Evolutionary conservation across 352 stramenopile species (phyloP).

Genomic region (Pythium pyrilobum): DNA sequence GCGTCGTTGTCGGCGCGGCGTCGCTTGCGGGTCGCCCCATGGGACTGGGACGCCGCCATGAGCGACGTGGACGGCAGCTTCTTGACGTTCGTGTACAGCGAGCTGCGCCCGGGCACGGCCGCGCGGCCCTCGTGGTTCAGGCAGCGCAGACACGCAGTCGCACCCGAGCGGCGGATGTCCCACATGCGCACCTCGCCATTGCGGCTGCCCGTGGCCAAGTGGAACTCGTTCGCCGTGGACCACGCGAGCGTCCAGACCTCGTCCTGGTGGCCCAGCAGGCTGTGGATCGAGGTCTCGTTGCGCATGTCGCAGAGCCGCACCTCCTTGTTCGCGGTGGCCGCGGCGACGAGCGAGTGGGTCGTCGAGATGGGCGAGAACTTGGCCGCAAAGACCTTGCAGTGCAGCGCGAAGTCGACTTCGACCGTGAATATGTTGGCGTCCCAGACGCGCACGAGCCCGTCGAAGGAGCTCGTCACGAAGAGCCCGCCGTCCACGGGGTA

Average conservation of each 20-base stretch:
- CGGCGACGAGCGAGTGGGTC: conserved; percentile 64
- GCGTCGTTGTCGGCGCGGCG: conserved; percentile 6
- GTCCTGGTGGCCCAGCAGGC: conserved; percentile 69
- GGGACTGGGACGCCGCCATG: conserved; percentile 4
- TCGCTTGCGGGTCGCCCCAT: conserved; percentile 7
- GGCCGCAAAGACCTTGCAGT: conserved; percentile 52
- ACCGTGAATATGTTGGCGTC: conserved; percentile 67
- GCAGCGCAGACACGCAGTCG: conserved; percentile 76
- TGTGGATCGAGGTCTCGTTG: conserved; percentile 55
- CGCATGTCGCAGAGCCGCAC: conserved; percentile 76
- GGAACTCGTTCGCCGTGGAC: conserved; percentile 63
- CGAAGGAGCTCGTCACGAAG: conserved; percentile 71
- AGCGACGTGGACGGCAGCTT: conserved; percentile 30
- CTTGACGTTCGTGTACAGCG: conserved; percentile 47
- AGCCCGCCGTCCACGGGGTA: conserved; percentile 81
- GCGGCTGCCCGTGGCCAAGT: conserved; percentile 52
- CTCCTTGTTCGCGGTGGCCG: conserved; percentile 47
- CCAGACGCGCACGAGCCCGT: conserved; percentile 68
- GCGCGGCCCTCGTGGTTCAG: conserved; percentile 68
- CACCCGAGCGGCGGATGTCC: conserved; percentile 82
- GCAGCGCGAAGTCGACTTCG: conserved; percentile 56
- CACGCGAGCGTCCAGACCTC: conserved; percentile 76
- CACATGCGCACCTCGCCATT: conserved; percentile 74
- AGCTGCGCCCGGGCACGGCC: conserved; percentile 38
- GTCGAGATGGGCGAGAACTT: conserved; percentile 60